A percentile compares a stretch with the other conserved stretches of the same genome.
Conservation (phyloP, 371 early-diverging fungal genomes). For the Dipsacomyces acuminosporus region DNA sequence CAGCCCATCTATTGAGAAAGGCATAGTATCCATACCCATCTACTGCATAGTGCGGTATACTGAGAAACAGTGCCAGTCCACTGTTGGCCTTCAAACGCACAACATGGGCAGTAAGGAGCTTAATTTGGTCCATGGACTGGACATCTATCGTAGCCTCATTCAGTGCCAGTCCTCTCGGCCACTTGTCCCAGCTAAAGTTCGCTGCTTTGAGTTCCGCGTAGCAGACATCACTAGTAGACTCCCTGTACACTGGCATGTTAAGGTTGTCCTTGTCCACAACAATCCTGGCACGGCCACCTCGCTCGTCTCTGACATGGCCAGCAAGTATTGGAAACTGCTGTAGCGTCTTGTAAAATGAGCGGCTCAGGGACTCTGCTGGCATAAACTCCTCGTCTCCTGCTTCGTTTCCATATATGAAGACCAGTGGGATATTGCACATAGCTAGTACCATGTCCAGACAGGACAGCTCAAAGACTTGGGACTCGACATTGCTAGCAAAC, state of each 20-base stretch:
- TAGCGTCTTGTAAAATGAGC: constrained; percentile 12
- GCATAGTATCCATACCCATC: constrained; percentile 41
- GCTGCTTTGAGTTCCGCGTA: constrained; percentile 8
- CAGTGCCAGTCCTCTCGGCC: constrained; percentile 2
- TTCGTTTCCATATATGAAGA: constrained; percentile 12
- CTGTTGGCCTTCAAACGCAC: constrained; percentile 29
- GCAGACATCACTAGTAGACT: constrained; percentile 7
- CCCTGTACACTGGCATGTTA: constrained; percentile 27
- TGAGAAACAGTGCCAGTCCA: constrained; percentile 32
- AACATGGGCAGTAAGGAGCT: constrained; percentile 23
- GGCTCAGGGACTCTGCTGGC: constrained; percentile 7
- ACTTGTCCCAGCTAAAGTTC: constrained; percentile 6
- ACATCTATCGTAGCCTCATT: not conserved
- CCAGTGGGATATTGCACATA: constrained; percentile 10
- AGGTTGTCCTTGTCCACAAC: constrained; percentile 21
- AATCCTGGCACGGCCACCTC: constrained; percentile 1
- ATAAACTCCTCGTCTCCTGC: constrained; percentile 4
- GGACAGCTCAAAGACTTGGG: constrained; percentile 9
- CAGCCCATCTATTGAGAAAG: constrained; percentile 41
- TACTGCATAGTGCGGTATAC: constrained; percentile 35
- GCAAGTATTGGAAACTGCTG: constrained; percentile 22
- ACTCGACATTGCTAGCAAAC: constrained; percentile 9
- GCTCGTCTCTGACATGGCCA: constrained; percentile 2
- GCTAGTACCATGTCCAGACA: constrained; percentile 7
- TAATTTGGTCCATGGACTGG: constrained; percentile 5